Evolutionary conservation across 2,329 filamentous ascomycete species (phyloP).

Genomic region (Alternaria gaisen): DNA sequence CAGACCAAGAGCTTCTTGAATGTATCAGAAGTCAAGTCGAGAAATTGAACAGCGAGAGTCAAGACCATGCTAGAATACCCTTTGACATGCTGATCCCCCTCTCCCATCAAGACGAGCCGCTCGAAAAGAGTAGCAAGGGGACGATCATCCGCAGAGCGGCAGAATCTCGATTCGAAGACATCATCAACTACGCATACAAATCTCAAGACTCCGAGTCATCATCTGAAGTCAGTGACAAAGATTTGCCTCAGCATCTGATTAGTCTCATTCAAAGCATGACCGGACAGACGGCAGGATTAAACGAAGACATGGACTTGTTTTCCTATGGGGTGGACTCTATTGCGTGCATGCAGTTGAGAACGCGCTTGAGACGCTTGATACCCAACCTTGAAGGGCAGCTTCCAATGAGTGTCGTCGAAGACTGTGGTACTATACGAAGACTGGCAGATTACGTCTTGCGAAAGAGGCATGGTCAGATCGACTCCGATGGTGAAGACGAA

Average conservation of each 20-base stretch:
- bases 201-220: slow-evolving; percentile 25
- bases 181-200: slow-evolving; percentile 60
- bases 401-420: slow-evolving; percentile 68
- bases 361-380: slow-evolving; percentile 49
- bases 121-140: slow-evolving; percentile 71
- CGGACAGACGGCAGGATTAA: slow-evolving; percentile 33
- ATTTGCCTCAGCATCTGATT: slow-evolving; percentile 33
- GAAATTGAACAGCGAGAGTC: slow-evolving; percentile 59
- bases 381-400: slow-evolving; percentile 49
- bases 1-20: slow-evolving; percentile 53
- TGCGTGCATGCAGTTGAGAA: slow-evolving; percentile 62
- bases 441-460: slow-evolving; percentile 52
- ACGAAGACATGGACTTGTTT: slow-evolving; percentile 62
- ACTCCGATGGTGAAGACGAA: slow-evolving; percentile 48
- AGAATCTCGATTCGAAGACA: slow-evolving; percentile 58
- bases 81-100: slow-evolving; percentile 62
- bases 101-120: slow-evolving; percentile 39
- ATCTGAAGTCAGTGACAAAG: slow-evolving; percentile 37
- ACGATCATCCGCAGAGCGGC: slow-evolving; percentile 64
- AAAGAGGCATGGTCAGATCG: slow-evolving; percentile 50
- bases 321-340: slow-evolving; percentile 69
- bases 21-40: slow-evolving; percentile 57
- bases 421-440: slow-evolving; percentile 63
- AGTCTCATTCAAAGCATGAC: slow-evolving; percentile 32
- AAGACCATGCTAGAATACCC: slow-evolving; percentile 62